These are phyloP conservation scores for Hyaloscypha hepaticicola DNA, from an alignment of 495 filamentous ascomycete genomes.

Conservation along the genomic window DNA sequence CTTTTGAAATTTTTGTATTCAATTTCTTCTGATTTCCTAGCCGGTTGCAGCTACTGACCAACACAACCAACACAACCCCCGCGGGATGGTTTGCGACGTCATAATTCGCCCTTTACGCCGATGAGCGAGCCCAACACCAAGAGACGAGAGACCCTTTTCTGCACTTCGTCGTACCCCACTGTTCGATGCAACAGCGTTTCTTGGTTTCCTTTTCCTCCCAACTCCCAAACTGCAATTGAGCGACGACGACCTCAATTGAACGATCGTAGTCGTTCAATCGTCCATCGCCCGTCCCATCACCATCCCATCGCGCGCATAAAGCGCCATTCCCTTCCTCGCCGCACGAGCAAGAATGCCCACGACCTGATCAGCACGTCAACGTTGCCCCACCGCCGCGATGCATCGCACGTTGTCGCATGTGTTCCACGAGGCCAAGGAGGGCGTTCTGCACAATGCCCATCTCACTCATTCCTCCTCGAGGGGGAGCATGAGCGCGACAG, in stretches of 20 bases:
- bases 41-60: too few relatives aligned
- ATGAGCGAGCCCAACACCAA: not conserved
- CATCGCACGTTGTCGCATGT: not conserved
- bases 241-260: not conserved
- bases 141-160: not conserved
- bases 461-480: not conserved
- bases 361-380: slow-evolving; percentile 5
- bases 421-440: not conserved
- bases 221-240: not conserved
- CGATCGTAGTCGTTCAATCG: not conserved
- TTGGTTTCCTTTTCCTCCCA: not conserved
- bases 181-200: not conserved
- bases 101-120: not conserved
- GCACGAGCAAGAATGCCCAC: slow-evolving; percentile 7
- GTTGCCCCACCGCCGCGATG: not conserved
- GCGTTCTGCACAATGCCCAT: not conserved
- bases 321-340: not conserved
- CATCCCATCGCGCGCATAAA: not conserved
- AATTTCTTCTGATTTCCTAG: too few relatives aligned
- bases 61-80: not conserved
- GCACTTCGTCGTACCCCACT: not conserved
- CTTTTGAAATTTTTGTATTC: too few relatives aligned
- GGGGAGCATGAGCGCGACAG: not conserved
- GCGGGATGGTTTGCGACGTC: not conserved
- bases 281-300: not conserved